Base-by-base conservation (phyloP, 805 yeast species). In the Myxozyma neotropica region DNA sequence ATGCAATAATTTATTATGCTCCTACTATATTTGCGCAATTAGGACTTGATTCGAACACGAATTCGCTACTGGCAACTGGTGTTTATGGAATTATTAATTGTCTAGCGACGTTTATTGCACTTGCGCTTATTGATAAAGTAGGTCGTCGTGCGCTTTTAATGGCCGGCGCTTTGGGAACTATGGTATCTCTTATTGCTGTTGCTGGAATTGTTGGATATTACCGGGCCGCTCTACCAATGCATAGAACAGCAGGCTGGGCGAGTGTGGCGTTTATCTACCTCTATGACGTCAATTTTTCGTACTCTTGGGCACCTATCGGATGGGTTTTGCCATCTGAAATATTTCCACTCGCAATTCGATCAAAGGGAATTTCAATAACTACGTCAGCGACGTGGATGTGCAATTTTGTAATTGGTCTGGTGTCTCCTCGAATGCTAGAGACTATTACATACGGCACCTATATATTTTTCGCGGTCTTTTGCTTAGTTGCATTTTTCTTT, bases 321-420 rank as follows among this genome's bases (percentile, higher is more conserved):
- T 83, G 88, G 88, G 80, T 84, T 51, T 80, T 84, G 73, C 81
- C 85, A 70, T 81, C 87, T n/a, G 89, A 84, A 73, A 78, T 84
- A 55, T 84, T 71, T 65, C 85, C 83, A 87, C 26, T 78, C 83
- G 29, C 81, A 85, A 60, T 53, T 44, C 17, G 64, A n/a, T 39
- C 56, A 13, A 60, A 53, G 21, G 55, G 56, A 8, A 42, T 60
- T 40, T 43, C 58, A 17, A 26, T 57, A 27, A 57, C 64, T n/a
- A 58, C 62, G 2, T 47, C 63, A 4, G 45, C 63, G 26, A 47
- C 57, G 8, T 61, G 64, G 64, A 45, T 58, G 47, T 46, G 38
- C 19, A 67, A 68, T 54, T 71, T 72, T 55, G 57, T 69, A 51
- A 69, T 72, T 55, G 74, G 72, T 31, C 57, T 67, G 13, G 49